Evolutionary conservation across 176 grass and related monocot genomes (phyloP), one percentile per base, ranked within the genome.

Genomic region (Hyparrhenia diplandra): DNA sequence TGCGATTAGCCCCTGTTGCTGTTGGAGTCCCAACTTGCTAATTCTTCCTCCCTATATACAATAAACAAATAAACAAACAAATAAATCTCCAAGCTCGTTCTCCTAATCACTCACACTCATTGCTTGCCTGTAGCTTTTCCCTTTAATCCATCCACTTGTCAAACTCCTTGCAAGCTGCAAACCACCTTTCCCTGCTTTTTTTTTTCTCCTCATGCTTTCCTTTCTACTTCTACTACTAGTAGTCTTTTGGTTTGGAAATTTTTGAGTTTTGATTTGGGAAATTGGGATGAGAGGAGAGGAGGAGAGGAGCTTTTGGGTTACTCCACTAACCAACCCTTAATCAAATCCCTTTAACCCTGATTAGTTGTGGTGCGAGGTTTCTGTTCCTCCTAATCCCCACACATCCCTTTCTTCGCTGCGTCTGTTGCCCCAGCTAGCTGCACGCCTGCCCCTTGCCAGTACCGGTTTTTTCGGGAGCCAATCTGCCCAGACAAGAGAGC

Each of bases 81-180:
- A 34, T 34, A 34, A 34, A 34, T 34, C 32, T 34, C 4, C 32
- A 34, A 3, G 32, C 32, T 4, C 67, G 51, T n/a, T 45, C 67
- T 29, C 35, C 66, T 59, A 71, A 70, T 70, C 46, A 40, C 32
- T 32, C 31, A 32, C 31, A 32, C 31, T 45, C 34, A 71, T 71
- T 13, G 17, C 8, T 34, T 75, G 76, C 59, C 65, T 59, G 59
- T 79, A 61, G 46, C 45, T 49, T 60, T 76, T 59, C 65, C 58
- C n/a, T n/a, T 68, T 74, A 60, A 46, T 58, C 46, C 28, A 35
- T 58, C 46, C 36, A 35, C 20, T n/a, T 29, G 23, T 29, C 74
- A 60, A n/a, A 51, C 11, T n/a, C 76, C 59, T 78, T 78, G 58
- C 59, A 77, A 42, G 74, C 36, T 42, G 55, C 86, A 74, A 60